phyloP scores from a whole-genome alignment of 169 alveolate species.

The Plasmodium vivax region DNA sequence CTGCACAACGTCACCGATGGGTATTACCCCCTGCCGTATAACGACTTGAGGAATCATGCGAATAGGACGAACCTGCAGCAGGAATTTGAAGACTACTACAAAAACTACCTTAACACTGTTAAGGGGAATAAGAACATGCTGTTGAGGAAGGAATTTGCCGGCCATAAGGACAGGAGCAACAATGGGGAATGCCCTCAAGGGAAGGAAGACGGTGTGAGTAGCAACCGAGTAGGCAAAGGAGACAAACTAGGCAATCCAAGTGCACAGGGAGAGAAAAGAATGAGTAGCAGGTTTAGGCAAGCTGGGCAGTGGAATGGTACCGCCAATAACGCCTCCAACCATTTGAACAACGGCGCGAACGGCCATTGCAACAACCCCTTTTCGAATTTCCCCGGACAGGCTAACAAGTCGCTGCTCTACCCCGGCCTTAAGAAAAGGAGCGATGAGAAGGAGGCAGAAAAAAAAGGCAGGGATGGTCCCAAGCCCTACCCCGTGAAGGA shows the following conservation, averaged over 20 bases:
- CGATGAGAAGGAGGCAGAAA: neutral
- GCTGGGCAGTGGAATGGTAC: neutral
- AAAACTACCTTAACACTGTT: slow-evolving; percentile 25
- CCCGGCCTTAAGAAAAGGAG: slow-evolving; percentile 1
- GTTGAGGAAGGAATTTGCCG: slow-evolving; percentile 1
- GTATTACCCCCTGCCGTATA: slow-evolving; percentile 38
- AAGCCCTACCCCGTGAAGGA: neutral
- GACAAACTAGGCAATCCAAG: neutral
- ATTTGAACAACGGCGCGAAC: neutral
- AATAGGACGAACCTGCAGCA: slow-evolving; percentile 45
- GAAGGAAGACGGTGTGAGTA: slow-evolving; percentile 10
- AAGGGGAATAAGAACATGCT: slow-evolving; percentile 10
- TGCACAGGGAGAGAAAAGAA: neutral
- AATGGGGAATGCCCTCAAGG: neutral
- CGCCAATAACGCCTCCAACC: neutral
- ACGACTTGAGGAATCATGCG: neutral
- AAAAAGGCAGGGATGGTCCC: neutral
- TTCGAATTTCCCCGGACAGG: neutral
- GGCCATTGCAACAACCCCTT: slow-evolving; percentile 34
- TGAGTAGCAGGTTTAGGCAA: neutral
- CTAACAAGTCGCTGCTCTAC: neutral
- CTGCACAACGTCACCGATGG: neutral
- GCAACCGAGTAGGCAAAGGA: neutral
- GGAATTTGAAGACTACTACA: slow-evolving; percentile 70
- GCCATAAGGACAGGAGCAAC: neutral